A percentile compares a stretch with the other conserved stretches of the same genome.
Conservation (phyloP, 2,329 filamentous ascomycete species). For the Claviceps quebecensis region DNA sequence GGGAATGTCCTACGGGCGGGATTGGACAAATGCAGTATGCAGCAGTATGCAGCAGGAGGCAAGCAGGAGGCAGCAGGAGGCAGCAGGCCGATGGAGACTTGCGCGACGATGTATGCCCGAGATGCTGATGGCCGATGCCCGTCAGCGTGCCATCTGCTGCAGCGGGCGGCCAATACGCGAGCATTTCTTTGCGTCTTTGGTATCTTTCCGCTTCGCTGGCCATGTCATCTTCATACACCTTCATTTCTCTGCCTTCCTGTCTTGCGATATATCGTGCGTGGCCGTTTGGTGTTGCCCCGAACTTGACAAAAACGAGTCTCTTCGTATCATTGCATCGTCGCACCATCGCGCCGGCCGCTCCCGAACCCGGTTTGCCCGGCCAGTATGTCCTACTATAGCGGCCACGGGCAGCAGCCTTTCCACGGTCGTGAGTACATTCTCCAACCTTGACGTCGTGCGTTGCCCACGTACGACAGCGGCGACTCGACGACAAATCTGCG, state of each 20-base stretch:
- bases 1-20: no score
- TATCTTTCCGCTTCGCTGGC: background rate
- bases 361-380: background rate
- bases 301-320: background rate
- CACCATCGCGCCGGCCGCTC: background rate
- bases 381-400: slow-evolving; percentile 22
- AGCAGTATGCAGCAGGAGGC: no score
- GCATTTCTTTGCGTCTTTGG: background rate
- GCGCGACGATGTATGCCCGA: background rate
- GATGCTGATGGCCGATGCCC: background rate
- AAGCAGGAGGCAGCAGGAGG: no score
- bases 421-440: slow-evolving; percentile 23
- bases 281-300: background rate
- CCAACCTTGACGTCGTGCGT: background rate
- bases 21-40: no score
- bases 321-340: background rate
- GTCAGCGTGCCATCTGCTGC: no score
- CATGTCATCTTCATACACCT: background rate
- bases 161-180: background rate
- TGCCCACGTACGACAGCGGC: background rate
- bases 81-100: no score
- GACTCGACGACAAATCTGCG: background rate
- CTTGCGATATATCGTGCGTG: background rate
- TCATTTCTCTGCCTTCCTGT: background rate
- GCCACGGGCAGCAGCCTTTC: slow-evolving; percentile 12